Percentiles rank a stretch among this genome's conserved stretches.
phyloP scores from a whole-genome alignment of 345 rosid genomes.

The Hibiscus tridactylites region DNA sequence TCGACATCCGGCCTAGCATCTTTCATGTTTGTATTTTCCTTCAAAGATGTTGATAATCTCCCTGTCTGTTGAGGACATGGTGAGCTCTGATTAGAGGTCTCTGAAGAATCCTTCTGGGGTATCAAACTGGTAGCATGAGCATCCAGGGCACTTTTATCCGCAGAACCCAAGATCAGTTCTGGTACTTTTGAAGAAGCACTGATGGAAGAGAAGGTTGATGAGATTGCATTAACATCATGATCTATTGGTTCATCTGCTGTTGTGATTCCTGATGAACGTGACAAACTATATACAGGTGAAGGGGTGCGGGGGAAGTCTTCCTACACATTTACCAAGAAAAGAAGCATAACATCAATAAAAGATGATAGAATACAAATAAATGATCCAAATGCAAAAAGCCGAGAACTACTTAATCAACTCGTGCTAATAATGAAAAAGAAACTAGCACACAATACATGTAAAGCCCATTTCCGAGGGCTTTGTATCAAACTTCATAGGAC shows the following conservation, averaged over 20 bases:
- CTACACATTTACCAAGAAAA: conserved; percentile 32
- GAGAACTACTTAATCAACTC: background rate
- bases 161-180: conserved; percentile 35
- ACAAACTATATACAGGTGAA: conserved; percentile 66
- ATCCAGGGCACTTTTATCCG: conserved; percentile 28
- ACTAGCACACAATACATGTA: background rate
- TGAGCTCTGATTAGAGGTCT: conserved; percentile 26
- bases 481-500: background rate
- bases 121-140: conserved; percentile 34
- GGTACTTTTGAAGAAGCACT: conserved; percentile 32
- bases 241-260: conserved; percentile 43
- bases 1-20: conserved; percentile 31
- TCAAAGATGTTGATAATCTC: conserved; percentile 23
- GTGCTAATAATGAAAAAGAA: background rate
- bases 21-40: conserved; percentile 30
- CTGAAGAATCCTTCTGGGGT: conserved; percentile 34
- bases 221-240: conserved; percentile 35
- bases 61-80: conserved; percentile 21
- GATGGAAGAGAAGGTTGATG: conserved; percentile 44
- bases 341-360: conserved; percentile 6
- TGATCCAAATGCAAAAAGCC: background rate
- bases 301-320: conserved; percentile 67
- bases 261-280: conserved; percentile 57
- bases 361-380: background rate
- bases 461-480: background rate